Evolutionary conservation across 2,329 filamentous ascomycete genomes (phyloP), one percentile per base, ranked within the genome.

Genomic region (Microcera coccophila): DNA sequence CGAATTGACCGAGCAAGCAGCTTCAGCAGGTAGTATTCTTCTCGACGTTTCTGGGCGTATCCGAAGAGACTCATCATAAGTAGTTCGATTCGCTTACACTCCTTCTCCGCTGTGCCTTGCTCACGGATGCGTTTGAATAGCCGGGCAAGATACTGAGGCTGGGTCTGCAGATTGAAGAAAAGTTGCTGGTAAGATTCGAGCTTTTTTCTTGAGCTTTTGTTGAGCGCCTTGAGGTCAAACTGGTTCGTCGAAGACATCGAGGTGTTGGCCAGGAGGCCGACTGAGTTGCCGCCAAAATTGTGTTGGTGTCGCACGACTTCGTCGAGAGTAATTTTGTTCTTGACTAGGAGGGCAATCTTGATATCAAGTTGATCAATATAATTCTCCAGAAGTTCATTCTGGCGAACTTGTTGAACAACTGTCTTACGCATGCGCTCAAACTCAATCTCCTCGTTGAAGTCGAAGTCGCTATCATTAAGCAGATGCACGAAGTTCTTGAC

Each of bases 361-460:
- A 98, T 95, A 62, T 98, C 94, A 26, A 98, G 79, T 63, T 98
- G 93, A 58, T 95, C 90, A 54, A 98, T 95, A 61, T 98, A 98
- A 63, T 96, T 90, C 68, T 98, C 93, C 29, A 94, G 81, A 73
- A 95, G 84, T 68, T 98, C 93, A 60, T 98, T 98, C 57, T 96
- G 90, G 36, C 91, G 85, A 9, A 98, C 93, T 62, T 97, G 90
- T 62, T 97, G 90, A 5, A 98, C 90, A 14, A 98, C 93, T 4
- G 88, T 94, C 73, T 97, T 96, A 40, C 94, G 82, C 61, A 97
- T 74, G 36, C 90, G 81, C 66, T 98, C 93, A 54, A 97, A 96
- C 62, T 98, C 93, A 39, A 98, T 84, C 64, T 98, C 93, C 63
- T 97, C 91, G 62, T 98, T 95, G 67, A 98, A 98, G 63, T 98